Evolutionary conservation across 768 basidiomycete species (phyloP).

Genomic region (Royoungia palumana): DNA sequence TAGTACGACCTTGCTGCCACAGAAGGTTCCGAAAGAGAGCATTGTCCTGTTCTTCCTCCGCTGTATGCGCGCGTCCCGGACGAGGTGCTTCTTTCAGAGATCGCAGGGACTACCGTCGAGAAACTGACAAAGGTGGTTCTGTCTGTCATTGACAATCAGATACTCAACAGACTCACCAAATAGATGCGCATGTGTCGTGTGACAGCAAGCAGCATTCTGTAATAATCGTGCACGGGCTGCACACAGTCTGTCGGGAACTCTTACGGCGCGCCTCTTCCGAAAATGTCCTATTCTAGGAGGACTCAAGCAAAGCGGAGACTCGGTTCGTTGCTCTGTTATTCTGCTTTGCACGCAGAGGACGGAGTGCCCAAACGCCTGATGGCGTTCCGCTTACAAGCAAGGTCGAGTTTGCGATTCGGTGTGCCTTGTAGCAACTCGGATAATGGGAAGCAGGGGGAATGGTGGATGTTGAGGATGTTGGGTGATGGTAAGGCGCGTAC

Average conservation of each 20-base stretch:
- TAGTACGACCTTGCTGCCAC: constrained; percentile 61
- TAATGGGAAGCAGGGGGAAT: too few species aligned
- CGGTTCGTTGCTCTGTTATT: constrained; percentile 72
- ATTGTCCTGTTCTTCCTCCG: constrained; percentile 78
- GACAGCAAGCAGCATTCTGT: constrained; percentile 56
- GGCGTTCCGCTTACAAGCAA: constrained; percentile 53
- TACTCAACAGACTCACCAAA: too few species aligned
- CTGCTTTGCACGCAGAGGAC: constrained; percentile 30
- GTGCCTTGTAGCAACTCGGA: too few species aligned
- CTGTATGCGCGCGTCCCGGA: too few species aligned
- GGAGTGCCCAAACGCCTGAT: constrained; percentile 45
- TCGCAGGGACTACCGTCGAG: constrained; percentile 86
- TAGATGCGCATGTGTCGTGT: too few species aligned
- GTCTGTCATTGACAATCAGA: too few species aligned
- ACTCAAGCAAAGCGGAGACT: constrained; percentile 61
- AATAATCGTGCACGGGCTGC: constrained; percentile 50
- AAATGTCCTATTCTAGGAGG: constrained; percentile 79
- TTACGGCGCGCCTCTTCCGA: constrained; percentile 60
- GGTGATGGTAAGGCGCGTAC: too few species aligned
- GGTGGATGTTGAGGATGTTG: too few species aligned
- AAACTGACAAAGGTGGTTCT: constrained; percentile 43
- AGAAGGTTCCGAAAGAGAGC: constrained; percentile 47
- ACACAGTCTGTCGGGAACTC: constrained; percentile 48
- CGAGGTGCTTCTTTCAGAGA: constrained; percentile 85
- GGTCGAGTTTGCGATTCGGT: constrained; percentile 46